Percentiles rank a stretch among this genome's conserved stretches.
Evolutionary conservation across 2,329 filamentous ascomycete genomes (phyloP).

Genomic region (Aphanocladium album): DNA sequence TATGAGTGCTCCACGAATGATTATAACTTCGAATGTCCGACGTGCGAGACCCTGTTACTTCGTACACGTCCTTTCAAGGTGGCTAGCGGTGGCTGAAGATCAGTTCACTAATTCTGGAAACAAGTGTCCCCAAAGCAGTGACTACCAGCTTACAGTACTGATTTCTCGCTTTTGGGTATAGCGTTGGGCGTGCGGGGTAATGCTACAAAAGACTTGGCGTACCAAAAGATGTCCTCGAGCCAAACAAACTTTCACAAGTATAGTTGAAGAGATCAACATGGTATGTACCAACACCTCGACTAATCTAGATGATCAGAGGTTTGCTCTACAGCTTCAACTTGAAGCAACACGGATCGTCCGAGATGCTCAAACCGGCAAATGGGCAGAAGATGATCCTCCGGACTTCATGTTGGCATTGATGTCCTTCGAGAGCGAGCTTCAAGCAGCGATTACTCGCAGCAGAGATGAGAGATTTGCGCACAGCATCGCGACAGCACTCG

Average conservation of each 20-base stretch:
- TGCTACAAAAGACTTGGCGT: too few relatives aligned
- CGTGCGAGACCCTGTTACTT: slow-evolving; percentile 15
- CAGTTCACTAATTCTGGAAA: too few relatives aligned
- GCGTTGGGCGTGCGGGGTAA: too few relatives aligned
- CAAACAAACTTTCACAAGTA: too few relatives aligned
- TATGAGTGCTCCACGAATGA: slow-evolving; percentile 19
- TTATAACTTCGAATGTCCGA: slow-evolving; percentile 16
- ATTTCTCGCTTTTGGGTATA: too few relatives aligned
- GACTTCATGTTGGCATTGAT: slow-evolving; percentile 13
- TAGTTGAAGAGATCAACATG: too few relatives aligned
- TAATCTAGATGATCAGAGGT: slow-evolving; percentile 7
- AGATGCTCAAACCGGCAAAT: slow-evolving; percentile 12
- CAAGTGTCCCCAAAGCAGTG: too few relatives aligned
- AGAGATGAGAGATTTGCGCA: slow-evolving; percentile 12
- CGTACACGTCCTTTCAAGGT: too few relatives aligned
- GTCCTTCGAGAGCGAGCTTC: slow-evolving; percentile 6
- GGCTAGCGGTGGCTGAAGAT: too few relatives aligned
- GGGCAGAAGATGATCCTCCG: slow-evolving; percentile 8
- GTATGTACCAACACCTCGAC: too few relatives aligned
- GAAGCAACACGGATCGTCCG: slow-evolving; percentile 7
- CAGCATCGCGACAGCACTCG: slow-evolving; percentile 13
- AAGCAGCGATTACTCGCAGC: slow-evolving; percentile 8
- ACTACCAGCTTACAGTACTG: too few relatives aligned
- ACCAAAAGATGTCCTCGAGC: too few relatives aligned
- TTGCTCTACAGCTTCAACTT: slow-evolving; percentile 12